Evolutionary conservation across 2,329 filamentous ascomycete species (phyloP).

Genomic region (Ploettnerulaceae sp.): DNA sequence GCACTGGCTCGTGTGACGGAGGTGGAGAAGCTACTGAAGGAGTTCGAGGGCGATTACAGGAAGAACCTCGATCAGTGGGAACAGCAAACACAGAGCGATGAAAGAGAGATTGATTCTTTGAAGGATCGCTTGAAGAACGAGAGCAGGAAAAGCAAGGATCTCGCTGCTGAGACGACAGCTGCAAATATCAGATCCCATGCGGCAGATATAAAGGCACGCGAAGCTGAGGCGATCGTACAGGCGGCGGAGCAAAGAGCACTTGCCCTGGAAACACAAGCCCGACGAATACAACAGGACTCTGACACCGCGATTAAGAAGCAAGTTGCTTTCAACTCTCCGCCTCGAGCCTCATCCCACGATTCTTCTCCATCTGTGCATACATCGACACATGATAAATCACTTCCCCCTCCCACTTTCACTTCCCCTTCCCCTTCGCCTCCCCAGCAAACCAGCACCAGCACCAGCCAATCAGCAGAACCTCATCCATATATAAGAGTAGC

Average conservation of each 20-base stretch:
- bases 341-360: neutral
- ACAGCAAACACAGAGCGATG: slow-evolving; percentile 1
- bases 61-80: slow-evolving; percentile 8
- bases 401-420: too few relatives aligned
- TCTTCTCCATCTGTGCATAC: too few relatives aligned
- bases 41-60: slow-evolving; percentile 5
- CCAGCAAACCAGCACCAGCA: neutral
- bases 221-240: neutral
- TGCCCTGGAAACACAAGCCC: neutral
- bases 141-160: neutral
- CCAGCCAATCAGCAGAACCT: neutral
- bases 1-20: neutral
- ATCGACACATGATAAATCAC: too few relatives aligned
- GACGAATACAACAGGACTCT: neutral
- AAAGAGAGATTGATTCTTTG: neutral
- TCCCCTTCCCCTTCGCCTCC: too few relatives aligned
- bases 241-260: neutral
- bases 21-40: neutral
- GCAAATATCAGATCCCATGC: neutral
- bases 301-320: neutral
- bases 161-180: neutral
- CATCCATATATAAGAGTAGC: neutral
- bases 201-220: neutral
- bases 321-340: too few relatives aligned
- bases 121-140: neutral